These are phyloP conservation scores for Durotheca rogersii DNA, from an alignment of 495 filamentous ascomycete genomes.

Conservation along the genomic window DNA sequence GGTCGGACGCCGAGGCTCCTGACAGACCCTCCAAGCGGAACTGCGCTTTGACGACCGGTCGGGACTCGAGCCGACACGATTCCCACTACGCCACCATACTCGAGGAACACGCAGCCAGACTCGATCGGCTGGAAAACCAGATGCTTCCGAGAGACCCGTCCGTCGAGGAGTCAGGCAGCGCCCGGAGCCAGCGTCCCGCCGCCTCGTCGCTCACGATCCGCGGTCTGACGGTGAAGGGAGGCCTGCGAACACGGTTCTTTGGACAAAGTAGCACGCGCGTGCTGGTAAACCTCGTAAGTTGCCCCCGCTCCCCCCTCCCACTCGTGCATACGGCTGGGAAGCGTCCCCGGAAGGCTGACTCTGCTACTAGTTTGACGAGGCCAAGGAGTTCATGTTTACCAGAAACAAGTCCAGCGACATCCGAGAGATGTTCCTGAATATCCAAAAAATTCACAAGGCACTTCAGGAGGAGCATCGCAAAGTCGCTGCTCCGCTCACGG, in stretches of 20 bases:
- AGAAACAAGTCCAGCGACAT: conserved; percentile 32
- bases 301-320: background rate
- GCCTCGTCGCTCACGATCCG: conserved; percentile 35
- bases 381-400: conserved; percentile 38
- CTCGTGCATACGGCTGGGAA: background rate
- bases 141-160: conserved; percentile 30
- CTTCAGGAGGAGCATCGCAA: conserved; percentile 39
- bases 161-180: conserved; percentile 18
- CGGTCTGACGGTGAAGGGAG: conserved; percentile 38
- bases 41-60: conserved; percentile 15
- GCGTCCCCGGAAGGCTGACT: conserved; percentile 10
- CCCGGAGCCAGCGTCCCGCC: conserved; percentile 19
- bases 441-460: conserved; percentile 36
- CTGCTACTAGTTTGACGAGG: conserved; percentile 41
- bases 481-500: conserved; percentile 36
- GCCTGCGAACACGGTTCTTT: conserved; percentile 36
- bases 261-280: conserved; percentile 37
- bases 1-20: conserved; percentile 35
- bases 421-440: conserved; percentile 31
- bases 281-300: conserved; percentile 40
- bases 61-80: conserved; percentile 17
- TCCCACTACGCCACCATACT: conserved; percentile 23
- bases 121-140: conserved; percentile 39
- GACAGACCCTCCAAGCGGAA: conserved; percentile 39
- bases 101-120: conserved; percentile 35